Base-by-base conservation (phyloP, 2,329 filamentous ascomycete genomes). In the Metarhizium humberi region DNA sequence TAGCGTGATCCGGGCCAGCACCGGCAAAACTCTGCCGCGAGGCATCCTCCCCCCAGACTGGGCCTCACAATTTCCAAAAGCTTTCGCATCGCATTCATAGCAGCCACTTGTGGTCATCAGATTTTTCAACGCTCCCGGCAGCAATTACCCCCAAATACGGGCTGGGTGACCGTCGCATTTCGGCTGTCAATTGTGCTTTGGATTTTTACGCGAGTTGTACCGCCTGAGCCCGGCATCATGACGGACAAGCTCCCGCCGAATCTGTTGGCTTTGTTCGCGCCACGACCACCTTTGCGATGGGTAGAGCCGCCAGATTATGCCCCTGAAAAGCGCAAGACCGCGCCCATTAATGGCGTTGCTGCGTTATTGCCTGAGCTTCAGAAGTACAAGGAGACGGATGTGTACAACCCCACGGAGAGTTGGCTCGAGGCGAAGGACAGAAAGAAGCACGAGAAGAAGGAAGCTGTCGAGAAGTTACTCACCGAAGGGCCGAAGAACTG, bases 171-270 rank as follows among this genome's bases (percentile, higher is more conserved):
- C 49, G 50, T 54, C 32, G 14, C 50, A 34, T 36, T 49, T 43
- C 25, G 49, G 50, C 14, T 45, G 54, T 25, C 55, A 50, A 54
- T 34, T 32, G 40, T 46, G 11, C 45, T 46, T 42, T 10, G 18
- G 14, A 30, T 47, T 25, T 32, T 55, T 52, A 46, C 50, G 32
- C 42, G 48, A 48, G 45, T 49, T 50, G 42, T 45, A 50, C 40
- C 43, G 25, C 57, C 47, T 50, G 46, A 50, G 40, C 48, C 43
- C 18, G 36, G 51, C 52, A 55, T 48, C 59, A 99, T 97, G 94
- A 97, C 94, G 52, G 92, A 96, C 79, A 94, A 95, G 74, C 87
- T 99, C 20, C 92, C 94, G 56, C 90, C 88, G 55, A 92, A 95
- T 69, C 82, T 97, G 57, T 81, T 97, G 65, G 88, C 89, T 73